A percentile compares a stretch with the other conserved stretches of the same genome.
Evolutionary conservation across 306 rosid genomes (phyloP).

Genomic region (Dalbergia cochinchinensis): DNA sequence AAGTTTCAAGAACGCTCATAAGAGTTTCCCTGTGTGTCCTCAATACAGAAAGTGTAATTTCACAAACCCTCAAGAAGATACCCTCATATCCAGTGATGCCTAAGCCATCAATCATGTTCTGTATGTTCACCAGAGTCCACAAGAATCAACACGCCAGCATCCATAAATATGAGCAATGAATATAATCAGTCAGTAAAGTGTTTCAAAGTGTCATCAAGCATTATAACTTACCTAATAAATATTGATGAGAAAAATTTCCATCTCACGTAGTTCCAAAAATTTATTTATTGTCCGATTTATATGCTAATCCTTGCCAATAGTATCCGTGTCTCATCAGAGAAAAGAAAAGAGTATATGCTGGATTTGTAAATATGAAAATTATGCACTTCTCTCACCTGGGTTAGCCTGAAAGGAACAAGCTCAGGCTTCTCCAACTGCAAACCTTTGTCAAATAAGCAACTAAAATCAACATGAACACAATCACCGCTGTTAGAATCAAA

Average conservation of each 20-base stretch:
- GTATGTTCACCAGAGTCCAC: conserved; percentile 51
- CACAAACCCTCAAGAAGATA: conserved; percentile 86
- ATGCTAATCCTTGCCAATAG: conserved; percentile 15
- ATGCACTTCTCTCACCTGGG: conserved; percentile 73
- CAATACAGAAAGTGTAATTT: conserved; percentile 90
- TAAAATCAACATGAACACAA: conserved; percentile 98
- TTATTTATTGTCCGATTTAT: neutral
- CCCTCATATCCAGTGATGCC: conserved; percentile 99
- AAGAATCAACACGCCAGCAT: conserved; percentile 39
- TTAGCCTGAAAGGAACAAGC: conserved; percentile 95
- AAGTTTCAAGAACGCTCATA: conserved; percentile 96
- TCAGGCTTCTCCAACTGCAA: conserved; percentile 98
- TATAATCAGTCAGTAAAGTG: conserved; percentile 27
- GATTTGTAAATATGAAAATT: conserved; percentile 39
- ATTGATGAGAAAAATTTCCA: neutral
- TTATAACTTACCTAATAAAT: conserved; percentile 15
- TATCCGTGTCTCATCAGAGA: neutral
- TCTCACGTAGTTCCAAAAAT: conserved; percentile 14
- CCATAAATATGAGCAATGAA: conserved; percentile 35
- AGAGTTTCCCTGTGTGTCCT: conserved; percentile 96
- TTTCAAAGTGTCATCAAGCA: conserved; percentile 28
- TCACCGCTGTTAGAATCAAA: conserved; percentile 96
- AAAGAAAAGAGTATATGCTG: conserved; percentile 20
- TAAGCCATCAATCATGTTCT: conserved; percentile 98
- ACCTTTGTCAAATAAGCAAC: conserved; percentile 98